These are phyloP conservation scores for Leccinum arenicola DNA, from an alignment of 768 basidiomycete genomes.

Conservation along the genomic window DNA sequence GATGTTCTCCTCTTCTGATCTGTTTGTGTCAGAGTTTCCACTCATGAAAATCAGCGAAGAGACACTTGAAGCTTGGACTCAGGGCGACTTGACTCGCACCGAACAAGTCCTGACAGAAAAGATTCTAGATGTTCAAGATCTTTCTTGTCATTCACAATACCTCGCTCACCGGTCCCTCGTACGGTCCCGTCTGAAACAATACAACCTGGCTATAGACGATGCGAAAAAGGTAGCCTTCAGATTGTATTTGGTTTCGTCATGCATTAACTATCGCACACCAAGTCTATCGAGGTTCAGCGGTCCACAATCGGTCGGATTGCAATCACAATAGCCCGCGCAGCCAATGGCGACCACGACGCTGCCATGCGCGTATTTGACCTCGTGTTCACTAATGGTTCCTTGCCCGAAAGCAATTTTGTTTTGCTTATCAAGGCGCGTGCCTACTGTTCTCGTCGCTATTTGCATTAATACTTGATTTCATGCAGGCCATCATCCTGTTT, in stretches of 20 bases:
- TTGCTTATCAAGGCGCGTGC: constrained; percentile 10
- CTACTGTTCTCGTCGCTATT: fast-evolving
- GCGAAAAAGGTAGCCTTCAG: not conserved
- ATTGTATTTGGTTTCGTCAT: fast-evolving
- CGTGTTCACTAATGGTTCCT: not conserved
- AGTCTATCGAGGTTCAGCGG: constrained; percentile 8
- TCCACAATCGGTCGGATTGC: constrained; percentile 13
- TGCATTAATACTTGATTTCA: not conserved
- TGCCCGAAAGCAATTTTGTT: constrained; percentile 6
- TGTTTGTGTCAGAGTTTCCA: not conserved
- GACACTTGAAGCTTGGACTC: not conserved
- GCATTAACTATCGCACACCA: not conserved
- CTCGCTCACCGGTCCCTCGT: constrained; percentile 1
- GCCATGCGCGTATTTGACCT: constrained; percentile 11
- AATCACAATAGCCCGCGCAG: not conserved
- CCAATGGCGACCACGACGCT: constrained; percentile 1
- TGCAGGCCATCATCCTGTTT: constrained; percentile 8
- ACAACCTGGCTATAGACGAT: constrained; percentile 1
- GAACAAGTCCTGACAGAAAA: constrained; percentile 3
- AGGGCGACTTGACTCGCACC: not conserved
- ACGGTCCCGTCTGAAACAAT: not conserved
- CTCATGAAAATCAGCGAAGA: not conserved
- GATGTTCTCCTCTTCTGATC: not conserved
- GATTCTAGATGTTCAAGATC: not conserved
- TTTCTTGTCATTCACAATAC: not conserved